Evolutionary conservation across 352 stramenopile genomes (phyloP), one percentile per base, ranked within the genome.

Genomic region (Phytophthora macrochlamydospora): DNA sequence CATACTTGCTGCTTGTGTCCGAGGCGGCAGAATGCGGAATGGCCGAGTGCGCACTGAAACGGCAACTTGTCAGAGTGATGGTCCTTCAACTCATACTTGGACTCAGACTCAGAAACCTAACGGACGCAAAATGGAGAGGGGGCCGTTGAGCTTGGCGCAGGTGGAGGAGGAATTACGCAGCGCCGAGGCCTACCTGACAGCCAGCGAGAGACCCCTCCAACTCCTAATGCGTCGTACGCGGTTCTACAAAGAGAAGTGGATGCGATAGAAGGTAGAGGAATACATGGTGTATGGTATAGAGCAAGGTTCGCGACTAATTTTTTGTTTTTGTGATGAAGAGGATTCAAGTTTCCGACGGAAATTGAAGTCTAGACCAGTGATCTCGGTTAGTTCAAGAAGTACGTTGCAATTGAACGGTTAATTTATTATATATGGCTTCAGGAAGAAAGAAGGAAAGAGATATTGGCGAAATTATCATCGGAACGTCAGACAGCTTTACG

Each of bases 131-230:
- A 79, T 69, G 67, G 67, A 51, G 35, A 24, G 63, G 30, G 52
- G 37, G 7, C 42, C 59, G 3, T 64, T 88, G 45, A 91, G 73
- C 42, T 57, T 93, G 37, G 74, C 76, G 37, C 73, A 91, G 55
- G 76, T 92, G 2, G 81, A 93, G 54, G 79, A 87, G 18, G 85
- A 93, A 50, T 71, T 93, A 18, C 81, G 72, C 8, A 72, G 64
- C 3, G 81, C 85, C 0, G 83, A 93, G 54, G 72, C 78, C 11
- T 93, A 93, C 56, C 62, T 93, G 28, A 70, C 67, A 2, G 59
- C 79, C 4, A 48, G 59, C 32, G 8, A 37, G 18, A 24, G 13
- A 40, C 30, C 14, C 52, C 57, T 7, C 28, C 33, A 48, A n/a
- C 14, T 45, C 44, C 56, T 30, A 31, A 12, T 31, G 28, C 33